Conservation (phyloP, 129 eudicot genomes). For the Deinandra increscens region DNA sequence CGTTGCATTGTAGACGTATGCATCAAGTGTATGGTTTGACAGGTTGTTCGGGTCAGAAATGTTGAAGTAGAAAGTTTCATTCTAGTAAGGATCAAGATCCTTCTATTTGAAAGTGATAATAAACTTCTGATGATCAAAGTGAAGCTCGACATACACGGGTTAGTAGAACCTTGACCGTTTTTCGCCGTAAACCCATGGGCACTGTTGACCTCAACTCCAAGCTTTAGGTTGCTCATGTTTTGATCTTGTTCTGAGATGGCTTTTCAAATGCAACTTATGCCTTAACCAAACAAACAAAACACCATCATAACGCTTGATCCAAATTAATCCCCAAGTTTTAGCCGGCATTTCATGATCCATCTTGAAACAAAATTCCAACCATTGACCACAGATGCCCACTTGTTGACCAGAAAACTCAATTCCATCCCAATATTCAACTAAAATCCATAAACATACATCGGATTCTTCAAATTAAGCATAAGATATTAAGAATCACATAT, state of each 20-base stretch:
- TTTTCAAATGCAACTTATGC: too few relatives aligned
- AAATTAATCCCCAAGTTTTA: too few relatives aligned
- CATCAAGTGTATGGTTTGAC: slow-evolving; percentile 62
- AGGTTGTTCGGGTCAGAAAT: slow-evolving; percentile 61
- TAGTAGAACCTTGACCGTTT: slow-evolving; percentile 85
- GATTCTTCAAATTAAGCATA: neutral
- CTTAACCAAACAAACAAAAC: too few relatives aligned
- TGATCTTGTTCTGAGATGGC: slow-evolving; percentile 4
- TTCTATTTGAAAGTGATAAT: slow-evolving; percentile 70
- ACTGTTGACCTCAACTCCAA: slow-evolving; percentile 77
- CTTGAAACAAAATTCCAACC: too few relatives aligned
- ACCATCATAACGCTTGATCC: too few relatives aligned
- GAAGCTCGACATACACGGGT: slow-evolving; percentile 76
- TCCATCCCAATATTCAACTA: too few relatives aligned
- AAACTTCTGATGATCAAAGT: slow-evolving; percentile 69
- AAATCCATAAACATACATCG: too few relatives aligned
- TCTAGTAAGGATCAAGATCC: slow-evolving; percentile 86
- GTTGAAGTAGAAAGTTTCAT: slow-evolving; percentile 79
- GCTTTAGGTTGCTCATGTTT: slow-evolving; percentile 70
- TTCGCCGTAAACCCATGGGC: slow-evolving; percentile 77
- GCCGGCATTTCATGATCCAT: too few relatives aligned
- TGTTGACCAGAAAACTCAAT: too few relatives aligned
- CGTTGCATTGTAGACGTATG: slow-evolving; percentile 50
- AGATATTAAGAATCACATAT: neutral
- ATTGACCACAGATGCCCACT: too few relatives aligned